Evolutionary conservation across 2,329 filamentous ascomycete genomes (phyloP).

Genomic region (Scedosporium boydii): DNA sequence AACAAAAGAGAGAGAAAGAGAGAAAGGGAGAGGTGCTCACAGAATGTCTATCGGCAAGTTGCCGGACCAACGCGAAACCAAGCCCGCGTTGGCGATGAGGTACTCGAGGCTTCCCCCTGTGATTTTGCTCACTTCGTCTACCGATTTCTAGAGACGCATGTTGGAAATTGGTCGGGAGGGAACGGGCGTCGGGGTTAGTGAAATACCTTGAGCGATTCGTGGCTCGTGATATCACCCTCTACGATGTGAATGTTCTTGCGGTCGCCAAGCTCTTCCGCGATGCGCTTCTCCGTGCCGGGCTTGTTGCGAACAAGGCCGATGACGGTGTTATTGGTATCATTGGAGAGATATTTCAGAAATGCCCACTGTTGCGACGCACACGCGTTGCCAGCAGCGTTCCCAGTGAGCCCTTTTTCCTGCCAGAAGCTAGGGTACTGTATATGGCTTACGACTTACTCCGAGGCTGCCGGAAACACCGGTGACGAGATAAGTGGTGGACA

Average conservation of each 20-base stretch:
- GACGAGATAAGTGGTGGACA: too few relatives aligned
- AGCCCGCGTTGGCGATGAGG: slow-evolving; percentile 40
- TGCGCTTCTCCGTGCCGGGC: slow-evolving; percentile 29
- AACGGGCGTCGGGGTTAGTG: slow-evolving; percentile 1
- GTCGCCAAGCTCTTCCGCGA: slow-evolving; percentile 26
- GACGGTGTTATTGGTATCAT: slow-evolving; percentile 30
- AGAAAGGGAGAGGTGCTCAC: slow-evolving; percentile 17
- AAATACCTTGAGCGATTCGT: slow-evolving; percentile 25
- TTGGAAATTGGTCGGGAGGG: slow-evolving; percentile 1
- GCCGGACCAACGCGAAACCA: slow-evolving; percentile 18
- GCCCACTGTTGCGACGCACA: slow-evolving; percentile 27
- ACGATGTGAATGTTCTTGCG: slow-evolving; percentile 35
- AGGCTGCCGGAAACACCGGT: too few relatives aligned
- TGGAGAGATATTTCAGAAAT: slow-evolving; percentile 36
- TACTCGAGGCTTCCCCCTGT: slow-evolving; percentile 35
- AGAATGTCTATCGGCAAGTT: slow-evolving; percentile 24
- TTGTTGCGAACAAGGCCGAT: slow-evolving; percentile 40
- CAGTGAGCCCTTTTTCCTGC: too few relatives aligned
- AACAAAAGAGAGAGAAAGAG: background rate
- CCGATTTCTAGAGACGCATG: slow-evolving; percentile 9
- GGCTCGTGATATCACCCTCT: slow-evolving; percentile 31
- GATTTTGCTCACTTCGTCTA: slow-evolving; percentile 13
- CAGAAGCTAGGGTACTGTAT: too few relatives aligned
- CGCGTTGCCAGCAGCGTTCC: too few relatives aligned
- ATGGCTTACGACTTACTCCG: too few relatives aligned